Conservation (phyloP, 139 green algal genomes). For the Coelastrella sp. region DNA sequence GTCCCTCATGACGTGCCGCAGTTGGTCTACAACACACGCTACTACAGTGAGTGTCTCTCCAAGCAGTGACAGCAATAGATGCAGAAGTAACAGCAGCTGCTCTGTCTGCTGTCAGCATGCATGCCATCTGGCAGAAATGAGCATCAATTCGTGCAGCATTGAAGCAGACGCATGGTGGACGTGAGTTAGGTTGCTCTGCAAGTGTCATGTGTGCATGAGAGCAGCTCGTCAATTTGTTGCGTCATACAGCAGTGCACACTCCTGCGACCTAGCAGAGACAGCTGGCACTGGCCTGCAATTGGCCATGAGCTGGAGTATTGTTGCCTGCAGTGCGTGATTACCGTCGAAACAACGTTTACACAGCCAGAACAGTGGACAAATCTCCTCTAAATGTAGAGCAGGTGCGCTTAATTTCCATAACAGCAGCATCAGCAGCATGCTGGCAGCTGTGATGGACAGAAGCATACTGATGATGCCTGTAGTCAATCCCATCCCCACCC, state of each 20-base stretch:
- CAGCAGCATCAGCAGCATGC: neutral
- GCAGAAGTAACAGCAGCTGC: slow-evolving; percentile 11
- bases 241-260: neutral
- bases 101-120: neutral
- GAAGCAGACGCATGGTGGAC: neutral
- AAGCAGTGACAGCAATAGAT: neutral
- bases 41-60: slow-evolving; percentile 65
- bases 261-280: neutral
- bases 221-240: neutral
- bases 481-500: too few species aligned
- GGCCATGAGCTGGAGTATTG: neutral
- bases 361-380: slow-evolving; percentile 54
- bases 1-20: slow-evolving; percentile 71
- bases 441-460: neutral
- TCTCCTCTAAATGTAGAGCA: slow-evolving; percentile 55
- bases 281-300: too few species aligned
- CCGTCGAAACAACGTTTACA: slow-evolving; percentile 65
- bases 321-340: slow-evolving; percentile 49
- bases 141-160: neutral
- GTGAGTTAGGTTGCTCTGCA: neutral
- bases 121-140: neutral
- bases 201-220: neutral
- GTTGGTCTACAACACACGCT: slow-evolving; percentile 84
- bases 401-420: slow-evolving; percentile 28
- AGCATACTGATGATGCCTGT: too few species aligned